A percentile compares a stretch with the other conserved stretches of the same genome.
Evolutionary conservation across 208 protist species (phyloP).

Genomic region (Trypanosoma theileri): DNA sequence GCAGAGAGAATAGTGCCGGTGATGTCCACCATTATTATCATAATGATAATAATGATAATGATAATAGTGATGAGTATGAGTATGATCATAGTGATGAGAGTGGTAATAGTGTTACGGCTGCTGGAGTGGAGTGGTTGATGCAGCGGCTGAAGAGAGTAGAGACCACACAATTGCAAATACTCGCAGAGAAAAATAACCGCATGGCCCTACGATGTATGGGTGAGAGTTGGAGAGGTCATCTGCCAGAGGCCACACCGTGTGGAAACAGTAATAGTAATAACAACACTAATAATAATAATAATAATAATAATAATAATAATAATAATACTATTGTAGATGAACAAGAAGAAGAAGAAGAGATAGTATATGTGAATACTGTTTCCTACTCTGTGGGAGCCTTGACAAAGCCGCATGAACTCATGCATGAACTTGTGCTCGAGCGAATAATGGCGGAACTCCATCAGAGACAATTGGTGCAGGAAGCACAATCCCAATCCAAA

Average conservation of each 20-base stretch:
- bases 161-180: background rate
- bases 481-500: background rate
- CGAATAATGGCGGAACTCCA: slow-evolving; percentile 18
- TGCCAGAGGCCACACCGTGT: no score
- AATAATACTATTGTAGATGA: background rate
- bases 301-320: background rate
- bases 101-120: no score
- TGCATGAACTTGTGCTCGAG: slow-evolving; percentile 27
- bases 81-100: no score
- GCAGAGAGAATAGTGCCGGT: background rate
- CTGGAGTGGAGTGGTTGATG: slow-evolving; percentile 15
- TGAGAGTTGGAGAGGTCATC: background rate
- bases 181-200: background rate
- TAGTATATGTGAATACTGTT: slow-evolving; percentile 16
- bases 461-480: background rate
- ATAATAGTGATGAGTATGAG: no score
- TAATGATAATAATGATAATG: no score
- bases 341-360: slow-evolving; percentile 1
- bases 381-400: slow-evolving; percentile 9
- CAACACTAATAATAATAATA: background rate
- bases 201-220: slow-evolving; percentile 5
- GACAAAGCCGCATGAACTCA: slow-evolving; percentile 6
- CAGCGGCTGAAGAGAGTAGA: slow-evolving; percentile 16
- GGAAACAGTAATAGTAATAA: background rate
- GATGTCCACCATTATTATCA: no score